Conservation (phyloP, 2,329 filamentous ascomycete genomes). For the Lachnellula occidentalis region DNA sequence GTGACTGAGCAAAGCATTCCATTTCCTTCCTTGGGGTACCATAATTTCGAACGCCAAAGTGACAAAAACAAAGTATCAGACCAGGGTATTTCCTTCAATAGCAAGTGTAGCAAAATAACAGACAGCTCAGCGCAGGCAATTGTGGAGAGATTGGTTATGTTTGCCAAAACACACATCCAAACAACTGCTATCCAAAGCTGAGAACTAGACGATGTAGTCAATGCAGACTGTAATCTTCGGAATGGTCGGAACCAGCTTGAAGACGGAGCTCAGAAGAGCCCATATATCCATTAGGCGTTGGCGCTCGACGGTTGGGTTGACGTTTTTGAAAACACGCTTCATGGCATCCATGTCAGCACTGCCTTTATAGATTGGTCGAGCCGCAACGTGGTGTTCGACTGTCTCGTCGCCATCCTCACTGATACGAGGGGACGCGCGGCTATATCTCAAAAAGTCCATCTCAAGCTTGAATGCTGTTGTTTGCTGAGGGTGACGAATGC, state of each 20-base stretch:
- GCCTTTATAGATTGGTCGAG: not conserved
- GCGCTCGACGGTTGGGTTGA: not conserved
- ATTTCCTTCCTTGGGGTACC: not conserved
- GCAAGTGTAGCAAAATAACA: not conserved
- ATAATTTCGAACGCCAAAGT: not conserved
- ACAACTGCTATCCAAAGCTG: not conserved
- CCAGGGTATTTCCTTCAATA: not conserved
- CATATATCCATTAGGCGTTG: not conserved
- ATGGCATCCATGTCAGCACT: slow-evolving; percentile 1
- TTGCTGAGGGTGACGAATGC: not conserved
- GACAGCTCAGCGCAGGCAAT: not conserved
- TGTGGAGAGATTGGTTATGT: too few species aligned
- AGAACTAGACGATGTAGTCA: not conserved
- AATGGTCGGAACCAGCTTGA: not conserved
- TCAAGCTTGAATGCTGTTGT: not conserved
- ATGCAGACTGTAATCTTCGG: not conserved
- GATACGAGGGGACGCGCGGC: too few species aligned
- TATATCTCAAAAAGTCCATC: not conserved
- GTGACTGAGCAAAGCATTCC: not conserved
- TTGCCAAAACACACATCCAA: not conserved
- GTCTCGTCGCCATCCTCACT: not conserved
- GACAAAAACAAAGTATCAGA: not conserved
- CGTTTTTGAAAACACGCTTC: not conserved
- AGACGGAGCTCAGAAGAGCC: not conserved
- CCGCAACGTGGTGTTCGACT: not conserved